Percentiles rank a stretch among this genome's conserved stretches.
Evolutionary conservation across 1,284 basidiomycete genomes (phyloP).

Genomic region (Ganoderma leucocontextum): DNA sequence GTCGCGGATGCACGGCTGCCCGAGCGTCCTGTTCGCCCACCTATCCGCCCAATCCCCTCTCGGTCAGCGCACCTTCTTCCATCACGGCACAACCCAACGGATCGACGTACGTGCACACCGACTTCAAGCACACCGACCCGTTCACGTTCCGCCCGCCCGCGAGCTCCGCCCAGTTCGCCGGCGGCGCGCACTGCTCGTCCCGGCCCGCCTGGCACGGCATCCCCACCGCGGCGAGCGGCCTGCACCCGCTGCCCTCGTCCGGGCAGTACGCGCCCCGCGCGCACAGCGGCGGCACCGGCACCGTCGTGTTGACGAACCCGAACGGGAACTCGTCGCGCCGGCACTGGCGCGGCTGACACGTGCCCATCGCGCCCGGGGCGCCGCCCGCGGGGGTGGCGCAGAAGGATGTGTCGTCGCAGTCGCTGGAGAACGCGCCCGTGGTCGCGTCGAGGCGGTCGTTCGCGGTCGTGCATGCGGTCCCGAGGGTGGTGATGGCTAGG

Average conservation of each 20-base stretch:
- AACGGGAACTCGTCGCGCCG: slow-evolving; percentile 73
- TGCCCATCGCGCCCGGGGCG: slow-evolving; percentile 40
- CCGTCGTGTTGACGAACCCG: slow-evolving; percentile 53
- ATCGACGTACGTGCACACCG: slow-evolving; percentile 64
- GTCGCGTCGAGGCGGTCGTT: slow-evolving; percentile 64
- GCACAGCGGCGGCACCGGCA: slow-evolving; percentile 65
- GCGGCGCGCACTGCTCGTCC: slow-evolving; percentile 72
- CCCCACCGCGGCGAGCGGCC: slow-evolving; percentile 54
- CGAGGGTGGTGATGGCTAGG: slow-evolving; percentile 26
- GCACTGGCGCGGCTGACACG: slow-evolving; percentile 59
- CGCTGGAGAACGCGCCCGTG: slow-evolving; percentile 68
- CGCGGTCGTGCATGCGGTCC: slow-evolving; percentile 40
- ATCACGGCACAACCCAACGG: no score
- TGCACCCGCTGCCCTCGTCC: slow-evolving; percentile 74
- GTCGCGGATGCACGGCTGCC: slow-evolving; percentile 65
- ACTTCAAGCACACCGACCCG: slow-evolving; percentile 69
- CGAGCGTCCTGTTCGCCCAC: slow-evolving; percentile 64
- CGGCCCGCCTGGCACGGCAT: slow-evolving; percentile 71
- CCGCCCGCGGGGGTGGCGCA: slow-evolving; percentile 49
- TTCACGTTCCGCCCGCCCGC: slow-evolving; percentile 57
- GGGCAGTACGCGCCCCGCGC: slow-evolving; percentile 68
- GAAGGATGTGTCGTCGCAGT: slow-evolving; percentile 70
- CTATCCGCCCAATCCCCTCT: slow-evolving; percentile 41
- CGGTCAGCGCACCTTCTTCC: background rate
- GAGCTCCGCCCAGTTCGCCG: slow-evolving; percentile 51